Percentiles rank a stretch among this genome's conserved stretches.
Evolutionary conservation across 1,139 yeast species (phyloP).

Genomic region (Nakaseomyces glabratus): DNA sequence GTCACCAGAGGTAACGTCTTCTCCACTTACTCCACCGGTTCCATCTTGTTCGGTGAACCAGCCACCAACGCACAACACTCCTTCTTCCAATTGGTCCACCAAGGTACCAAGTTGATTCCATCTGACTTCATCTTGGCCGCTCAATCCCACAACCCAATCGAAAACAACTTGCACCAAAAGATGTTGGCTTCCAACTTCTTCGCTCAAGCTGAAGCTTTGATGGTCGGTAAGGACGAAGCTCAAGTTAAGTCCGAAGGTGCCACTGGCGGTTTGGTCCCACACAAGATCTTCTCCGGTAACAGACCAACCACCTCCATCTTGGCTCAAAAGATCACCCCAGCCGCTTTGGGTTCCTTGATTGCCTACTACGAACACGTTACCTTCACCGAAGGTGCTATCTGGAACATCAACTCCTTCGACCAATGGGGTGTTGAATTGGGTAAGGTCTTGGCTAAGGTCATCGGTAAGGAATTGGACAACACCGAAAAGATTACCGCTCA

Average conservation of each 20-base stretch:
- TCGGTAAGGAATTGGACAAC: conserved; percentile 77
- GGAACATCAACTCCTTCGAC: conserved; percentile 99
- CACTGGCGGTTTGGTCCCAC: conserved; percentile 76
- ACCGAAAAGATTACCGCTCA: conserved; percentile 51
- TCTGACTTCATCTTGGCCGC: conserved; percentile 96
- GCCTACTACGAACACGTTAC: conserved; percentile 97
- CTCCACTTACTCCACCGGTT: conserved; percentile 91
- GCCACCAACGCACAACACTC: conserved; percentile 99
- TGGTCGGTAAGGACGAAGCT: conserved; percentile 87
- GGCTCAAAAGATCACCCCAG: conserved; percentile 94
- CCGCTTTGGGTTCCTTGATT: conserved; percentile 87
- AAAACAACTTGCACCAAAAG: conserved; percentile 84
- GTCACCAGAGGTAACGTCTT: conserved; percentile 86
- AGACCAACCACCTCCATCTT: conserved; percentile 97
- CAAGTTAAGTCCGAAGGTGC: conserved; percentile 89
- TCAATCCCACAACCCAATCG: conserved; percentile 95
- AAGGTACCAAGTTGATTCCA: conserved; percentile 96
- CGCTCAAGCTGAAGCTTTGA: conserved; percentile 96
- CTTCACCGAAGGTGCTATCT: conserved; percentile 95
- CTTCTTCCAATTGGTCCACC: conserved; percentile 98
- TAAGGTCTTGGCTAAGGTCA: conserved; percentile 92
- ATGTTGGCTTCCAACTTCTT: conserved; percentile 98
- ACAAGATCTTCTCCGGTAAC: conserved; percentile 94
- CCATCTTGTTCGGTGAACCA: conserved; percentile 95
- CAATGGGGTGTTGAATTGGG: conserved; percentile 99